phyloP scores from a whole-genome alignment of 2,329 filamentous ascomycete genomes.

The Verticillium zaregamsianum region DNA sequence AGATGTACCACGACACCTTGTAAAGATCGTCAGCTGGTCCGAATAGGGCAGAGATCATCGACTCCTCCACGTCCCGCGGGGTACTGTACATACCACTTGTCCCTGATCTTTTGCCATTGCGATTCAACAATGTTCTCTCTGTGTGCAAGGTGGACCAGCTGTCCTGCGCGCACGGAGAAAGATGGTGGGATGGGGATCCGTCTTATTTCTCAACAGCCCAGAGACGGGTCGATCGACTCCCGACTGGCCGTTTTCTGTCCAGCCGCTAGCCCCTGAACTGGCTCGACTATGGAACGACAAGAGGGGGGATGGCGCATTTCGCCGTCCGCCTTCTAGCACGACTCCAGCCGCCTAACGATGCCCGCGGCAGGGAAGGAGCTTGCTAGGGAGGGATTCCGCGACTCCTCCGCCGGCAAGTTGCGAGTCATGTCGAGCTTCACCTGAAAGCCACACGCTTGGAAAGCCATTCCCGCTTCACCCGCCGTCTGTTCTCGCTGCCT shows the following conservation, averaged over 20 bases:
- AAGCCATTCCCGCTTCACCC: not conserved
- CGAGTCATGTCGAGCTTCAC: not conserved
- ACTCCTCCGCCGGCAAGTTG: not conserved
- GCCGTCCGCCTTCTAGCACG: not conserved
- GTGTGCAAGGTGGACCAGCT: not conserved
- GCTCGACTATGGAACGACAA: not conserved
- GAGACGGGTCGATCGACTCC: not conserved
- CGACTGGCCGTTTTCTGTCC: not conserved
- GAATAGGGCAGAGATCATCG: not conserved
- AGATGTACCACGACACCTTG: slow-evolving; percentile 16
- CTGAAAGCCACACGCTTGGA: not conserved
- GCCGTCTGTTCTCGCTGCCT: not conserved
- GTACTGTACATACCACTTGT: slow-evolving; percentile 6
- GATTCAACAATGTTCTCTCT: not conserved
- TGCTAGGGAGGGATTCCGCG: not conserved
- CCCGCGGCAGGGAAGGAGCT: not conserved
- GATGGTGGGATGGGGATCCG: slow-evolving; percentile 3
- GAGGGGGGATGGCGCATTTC: not conserved
- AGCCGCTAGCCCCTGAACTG: not conserved
- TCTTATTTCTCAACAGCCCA: slow-evolving; percentile 6
- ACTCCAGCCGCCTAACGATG: not conserved
- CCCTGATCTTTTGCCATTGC: slow-evolving; percentile 7
- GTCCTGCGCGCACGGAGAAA: slow-evolving; percentile 2
- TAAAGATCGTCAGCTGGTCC: not conserved
- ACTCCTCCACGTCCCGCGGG: not conserved